Percentiles rank a stretch among this genome's conserved stretches.
These are phyloP conservation scores for Colletotrichum sp. DNA, from an alignment of 2,329 filamentous ascomycete genomes.

Conservation along the genomic window DNA sequence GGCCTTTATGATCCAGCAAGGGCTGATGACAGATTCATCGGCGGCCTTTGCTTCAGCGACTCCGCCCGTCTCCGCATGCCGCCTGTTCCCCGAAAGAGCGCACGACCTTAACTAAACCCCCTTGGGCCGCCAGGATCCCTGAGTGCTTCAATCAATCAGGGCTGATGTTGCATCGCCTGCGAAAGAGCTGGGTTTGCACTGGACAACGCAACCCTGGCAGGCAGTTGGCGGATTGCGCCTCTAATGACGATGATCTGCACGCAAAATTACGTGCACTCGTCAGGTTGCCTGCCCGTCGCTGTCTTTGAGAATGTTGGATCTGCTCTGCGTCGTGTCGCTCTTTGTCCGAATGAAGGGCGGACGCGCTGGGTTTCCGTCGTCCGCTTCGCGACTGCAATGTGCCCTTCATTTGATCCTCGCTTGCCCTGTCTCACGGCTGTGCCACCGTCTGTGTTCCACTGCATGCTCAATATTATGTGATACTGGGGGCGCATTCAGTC, in stretches of 20 bases:
- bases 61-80: slow-evolving; percentile 4
- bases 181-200: neutral
- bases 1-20: neutral
- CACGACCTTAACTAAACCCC: neutral
- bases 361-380: neutral
- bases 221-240: neutral
- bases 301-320: neutral
- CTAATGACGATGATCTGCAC: neutral
- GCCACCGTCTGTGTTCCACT: neutral
- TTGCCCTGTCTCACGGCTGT: neutral
- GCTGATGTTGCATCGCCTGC: neutral
- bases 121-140: neutral
- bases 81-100: neutral
- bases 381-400: neutral
- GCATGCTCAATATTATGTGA: neutral
- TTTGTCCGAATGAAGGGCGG: neutral
- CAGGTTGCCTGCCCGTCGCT: neutral
- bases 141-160: neutral
- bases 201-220: neutral
- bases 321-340: neutral
- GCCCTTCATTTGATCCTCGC: neutral
- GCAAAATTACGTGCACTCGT: neutral
- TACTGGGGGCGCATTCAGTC: neutral
- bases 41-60: neutral
- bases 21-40: neutral